phyloP scores from a whole-genome alignment of 495 filamentous ascomycete species.

The Cenococcum geophilum region DNA sequence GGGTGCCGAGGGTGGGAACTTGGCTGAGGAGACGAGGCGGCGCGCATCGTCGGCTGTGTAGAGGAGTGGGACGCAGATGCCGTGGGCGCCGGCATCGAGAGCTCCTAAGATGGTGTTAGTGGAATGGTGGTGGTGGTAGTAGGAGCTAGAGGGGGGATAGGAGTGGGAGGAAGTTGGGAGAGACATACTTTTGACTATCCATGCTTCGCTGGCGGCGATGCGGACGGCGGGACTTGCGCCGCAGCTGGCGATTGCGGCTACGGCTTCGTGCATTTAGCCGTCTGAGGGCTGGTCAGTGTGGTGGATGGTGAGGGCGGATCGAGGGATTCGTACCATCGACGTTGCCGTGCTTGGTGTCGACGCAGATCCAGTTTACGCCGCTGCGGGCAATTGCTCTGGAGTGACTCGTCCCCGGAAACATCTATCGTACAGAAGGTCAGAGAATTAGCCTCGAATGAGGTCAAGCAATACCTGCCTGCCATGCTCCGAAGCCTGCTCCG shows the following conservation, averaged over 20 bases:
- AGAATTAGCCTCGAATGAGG: neutral
- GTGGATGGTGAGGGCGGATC: neutral
- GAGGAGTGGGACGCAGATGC: conserved; percentile 40
- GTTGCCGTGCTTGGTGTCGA: conserved; percentile 75
- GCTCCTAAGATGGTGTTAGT: conserved; percentile 26
- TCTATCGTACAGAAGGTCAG: conserved; percentile 39
- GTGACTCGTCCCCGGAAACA: conserved; percentile 66
- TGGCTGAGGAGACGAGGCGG: conserved; percentile 36
- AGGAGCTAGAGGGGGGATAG: neutral
- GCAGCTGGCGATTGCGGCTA: conserved; percentile 47
- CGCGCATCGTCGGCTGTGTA: conserved; percentile 36
- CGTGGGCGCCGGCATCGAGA: conserved; percentile 42
- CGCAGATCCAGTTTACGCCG: conserved; percentile 67
- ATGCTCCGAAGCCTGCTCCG: conserved; percentile 57
- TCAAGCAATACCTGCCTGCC: conserved; percentile 34
- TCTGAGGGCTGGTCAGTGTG: conserved; percentile 40
- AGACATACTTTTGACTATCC: conserved; percentile 40
- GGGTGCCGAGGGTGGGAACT: conserved; percentile 39
- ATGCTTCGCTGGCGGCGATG: conserved; percentile 39
- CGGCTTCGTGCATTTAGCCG: conserved; percentile 75
- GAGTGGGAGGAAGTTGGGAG: no score
- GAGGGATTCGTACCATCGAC: conserved; percentile 54
- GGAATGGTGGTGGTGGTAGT: neutral
- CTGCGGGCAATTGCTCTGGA: conserved; percentile 61
- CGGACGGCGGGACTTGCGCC: conserved; percentile 39